phyloP scores from a whole-genome alignment of 495 filamentous ascomycete species.

The Penicillium angulare region DNA sequence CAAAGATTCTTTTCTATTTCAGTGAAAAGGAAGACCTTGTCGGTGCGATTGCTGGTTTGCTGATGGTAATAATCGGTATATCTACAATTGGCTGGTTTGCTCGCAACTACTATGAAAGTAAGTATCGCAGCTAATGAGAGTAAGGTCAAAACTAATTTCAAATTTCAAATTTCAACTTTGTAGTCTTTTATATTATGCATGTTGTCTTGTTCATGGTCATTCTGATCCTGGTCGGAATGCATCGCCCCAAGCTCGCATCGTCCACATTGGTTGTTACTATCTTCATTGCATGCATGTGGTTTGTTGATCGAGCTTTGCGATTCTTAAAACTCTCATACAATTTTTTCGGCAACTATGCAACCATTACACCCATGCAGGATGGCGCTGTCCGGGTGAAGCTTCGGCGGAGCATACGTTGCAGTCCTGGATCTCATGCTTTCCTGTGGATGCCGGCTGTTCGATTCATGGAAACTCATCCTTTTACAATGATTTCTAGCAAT shows the following conservation, averaged over 20 bases:
- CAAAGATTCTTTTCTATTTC: constrained; percentile 21
- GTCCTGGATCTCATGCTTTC: constrained; percentile 60
- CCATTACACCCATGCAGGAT: constrained; percentile 52
- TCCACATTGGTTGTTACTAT: constrained; percentile 43
- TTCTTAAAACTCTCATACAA: constrained; percentile 45
- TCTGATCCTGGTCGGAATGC: constrained; percentile 50
- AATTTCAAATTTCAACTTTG: not conserved
- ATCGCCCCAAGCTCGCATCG: constrained; percentile 45
- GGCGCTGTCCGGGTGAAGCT: constrained; percentile 56
- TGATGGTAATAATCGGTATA: constrained; percentile 39
- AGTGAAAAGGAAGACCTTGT: constrained; percentile 37
- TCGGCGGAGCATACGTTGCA: constrained; percentile 41
- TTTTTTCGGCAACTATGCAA: constrained; percentile 51
- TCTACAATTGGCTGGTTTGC: constrained; percentile 27
- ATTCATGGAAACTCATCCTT: constrained; percentile 57
- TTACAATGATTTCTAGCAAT: constrained; percentile 54
- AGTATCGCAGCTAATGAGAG: not conserved
- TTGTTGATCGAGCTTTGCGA: constrained; percentile 51
- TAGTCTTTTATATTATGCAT: constrained; percentile 56
- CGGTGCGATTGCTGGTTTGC: constrained; percentile 49
- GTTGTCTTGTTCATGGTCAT: constrained; percentile 49
- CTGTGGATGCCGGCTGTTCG: constrained; percentile 59
- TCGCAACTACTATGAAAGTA: constrained; percentile 50
- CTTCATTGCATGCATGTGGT: constrained; percentile 49
- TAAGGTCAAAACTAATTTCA: not conserved